Evolutionary conservation across 2,329 filamentous ascomycete species (phyloP), one percentile per base, ranked within the genome.

Genomic region (Didymosphaeria variabile): DNA sequence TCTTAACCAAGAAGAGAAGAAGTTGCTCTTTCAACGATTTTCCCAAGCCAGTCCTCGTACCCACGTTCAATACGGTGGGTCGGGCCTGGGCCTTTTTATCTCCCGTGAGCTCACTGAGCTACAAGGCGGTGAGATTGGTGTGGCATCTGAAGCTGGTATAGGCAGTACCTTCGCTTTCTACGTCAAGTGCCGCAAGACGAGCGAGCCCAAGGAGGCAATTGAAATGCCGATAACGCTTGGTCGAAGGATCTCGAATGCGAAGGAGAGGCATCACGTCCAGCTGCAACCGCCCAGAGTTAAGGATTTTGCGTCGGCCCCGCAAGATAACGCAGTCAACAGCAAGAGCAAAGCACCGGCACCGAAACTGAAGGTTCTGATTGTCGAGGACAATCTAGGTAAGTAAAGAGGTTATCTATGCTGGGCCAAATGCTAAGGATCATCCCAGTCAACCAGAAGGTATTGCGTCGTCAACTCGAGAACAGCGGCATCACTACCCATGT

Each of bases 161-260:
- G 91, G 91, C 42, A 91, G 89, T 75, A 91, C 87, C 0, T 93
- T 93, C 75, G 89, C 87, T 31, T 93, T 94, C 74, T 93, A 92
- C 72, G 85, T 93, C 74, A 90, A 89, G 65, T 87, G 87, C 57
- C 87, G 87, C 70, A 88, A 85, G 79, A 87, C 82, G 45, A 66
- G 61, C 5, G 71, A 79, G 32, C 79, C 79, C 45, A 72, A 60
- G 63, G 74, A 78, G 42, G 58, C 59, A 1, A 61, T 68, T 1
- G 76, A 78, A 21, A 50, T 74, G n/a, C 68, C 73, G 1, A 52
- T 64, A 17, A 63, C 72, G 7, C 32, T 79, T 12, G 57, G 66
- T 15, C 67, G 75, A 13, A 72, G 74, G 34, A 46, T 66, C 6
- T 77, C 73, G 1, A 76, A 77, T 52, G 69, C 74, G 1, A 76